Base-by-base conservation (phyloP, 441 rosid genomes). In the Adansonia gregorii region DNA sequence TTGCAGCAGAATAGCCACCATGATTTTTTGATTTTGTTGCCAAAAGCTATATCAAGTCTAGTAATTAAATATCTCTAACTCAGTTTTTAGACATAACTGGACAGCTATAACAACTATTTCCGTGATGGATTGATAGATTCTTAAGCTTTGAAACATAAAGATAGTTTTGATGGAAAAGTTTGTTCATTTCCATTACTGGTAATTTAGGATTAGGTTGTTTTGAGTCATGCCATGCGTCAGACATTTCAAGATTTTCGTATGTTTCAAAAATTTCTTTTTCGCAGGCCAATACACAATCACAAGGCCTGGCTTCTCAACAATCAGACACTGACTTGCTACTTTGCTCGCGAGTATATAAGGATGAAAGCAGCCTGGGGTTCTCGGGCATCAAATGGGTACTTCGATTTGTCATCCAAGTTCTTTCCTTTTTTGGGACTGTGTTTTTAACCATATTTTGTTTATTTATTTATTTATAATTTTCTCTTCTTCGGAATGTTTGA, bases 301-400 rank as follows among this genome's bases (percentile, higher is more conserved):
- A 82, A 80, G 84, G 80, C 79, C 79, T 70, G 66, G 76, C 78
- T 35, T 77, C 67, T 71, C 87, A 82, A 49, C 89, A 83, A 79
- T 83, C 89, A 8, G 87, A 84, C 72, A 86, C 87, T 77, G 78
- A 86, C 41, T 76, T 87, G 76, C 58, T 78, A 41, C 85, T 84
- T 81, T 80, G 87, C 75, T 80, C 89, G 1, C 82, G 79, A 74
- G 82, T 79, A 55, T 80, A 82, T 70, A 85, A 79, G 6, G 91
- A 89, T 35, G 98, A 93, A 82, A 90, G 89, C 84, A 94, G 97
- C 85, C 90, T 92, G 76, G 99, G 97, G 22, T 80, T 94, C 59
- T 89, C 97, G 74, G 94, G 89, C 82, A 91, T 94, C 80, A 90
- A 94, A 84, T 92, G 98, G 98, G 97, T 93, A 88, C 52, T 72